Percentiles rank a stretch among this genome's conserved stretches.
Conservation (phyloP, 441 rosid species). For the Lepidium campestre region DNA sequence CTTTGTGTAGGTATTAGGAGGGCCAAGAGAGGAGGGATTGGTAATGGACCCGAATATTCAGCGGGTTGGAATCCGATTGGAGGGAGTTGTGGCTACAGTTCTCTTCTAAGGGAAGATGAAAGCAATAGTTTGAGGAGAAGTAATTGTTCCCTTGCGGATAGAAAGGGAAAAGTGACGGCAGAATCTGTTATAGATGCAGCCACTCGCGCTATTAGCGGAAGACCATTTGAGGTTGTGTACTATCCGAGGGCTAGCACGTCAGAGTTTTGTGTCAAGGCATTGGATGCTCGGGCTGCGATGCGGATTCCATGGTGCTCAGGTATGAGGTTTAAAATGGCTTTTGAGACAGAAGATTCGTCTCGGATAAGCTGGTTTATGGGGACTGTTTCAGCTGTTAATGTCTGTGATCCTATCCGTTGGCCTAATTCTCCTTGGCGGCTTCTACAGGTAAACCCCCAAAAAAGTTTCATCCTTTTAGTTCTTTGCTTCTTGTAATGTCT, state of each 20-base stretch:
- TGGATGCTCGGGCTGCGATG: slow-evolving; percentile 66
- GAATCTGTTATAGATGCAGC: slow-evolving; percentile 81
- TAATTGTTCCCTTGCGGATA: slow-evolving; percentile 25
- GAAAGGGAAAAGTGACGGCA: slow-evolving; percentile 47
- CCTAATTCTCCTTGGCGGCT: slow-evolving; percentile 92
- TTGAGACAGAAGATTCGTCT: slow-evolving; percentile 91
- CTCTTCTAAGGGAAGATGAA: slow-evolving; percentile 53
- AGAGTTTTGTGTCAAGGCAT: slow-evolving; percentile 75
- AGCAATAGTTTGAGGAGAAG: slow-evolving; percentile 40
- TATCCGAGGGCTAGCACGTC: slow-evolving; percentile 83
- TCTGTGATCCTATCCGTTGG: slow-evolving; percentile 79
- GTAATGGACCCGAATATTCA: slow-evolving; percentile 61
- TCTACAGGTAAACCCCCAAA: slow-evolving; percentile 51
- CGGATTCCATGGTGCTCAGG: slow-evolving; percentile 82
- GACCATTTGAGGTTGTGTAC: slow-evolving; percentile 77
- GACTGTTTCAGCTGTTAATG: slow-evolving; percentile 73
- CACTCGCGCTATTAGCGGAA: slow-evolving; percentile 55
- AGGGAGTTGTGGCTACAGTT: slow-evolving; percentile 44
- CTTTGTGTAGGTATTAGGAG: slow-evolving; percentile 90
- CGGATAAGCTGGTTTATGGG: slow-evolving; percentile 99
- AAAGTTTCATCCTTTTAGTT: neutral
- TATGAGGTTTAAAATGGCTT: slow-evolving; percentile 96
- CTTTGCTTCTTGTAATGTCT: neutral
- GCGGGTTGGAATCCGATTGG: slow-evolving; percentile 63
- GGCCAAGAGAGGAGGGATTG: slow-evolving; percentile 83